phyloP scores from a whole-genome alignment of 2,329 filamentous ascomycete genomes.

The Colletotrichum shisoi region DNA sequence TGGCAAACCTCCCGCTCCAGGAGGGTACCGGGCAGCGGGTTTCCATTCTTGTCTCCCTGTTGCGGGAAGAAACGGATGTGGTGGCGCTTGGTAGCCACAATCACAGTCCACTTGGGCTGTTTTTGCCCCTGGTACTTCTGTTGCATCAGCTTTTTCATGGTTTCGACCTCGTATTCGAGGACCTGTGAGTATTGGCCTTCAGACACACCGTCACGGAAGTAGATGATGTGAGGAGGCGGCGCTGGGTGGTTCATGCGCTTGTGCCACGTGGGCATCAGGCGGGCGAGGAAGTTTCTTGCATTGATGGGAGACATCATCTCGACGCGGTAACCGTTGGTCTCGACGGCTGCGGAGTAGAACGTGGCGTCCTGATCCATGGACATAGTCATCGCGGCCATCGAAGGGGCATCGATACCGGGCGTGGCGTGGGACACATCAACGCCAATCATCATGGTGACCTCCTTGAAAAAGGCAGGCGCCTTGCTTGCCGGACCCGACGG shows the following conservation, averaged over 20 bases:
- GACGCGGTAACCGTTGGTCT: constrained; percentile 82
- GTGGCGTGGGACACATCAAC: constrained; percentile 88
- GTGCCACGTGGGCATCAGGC: constrained; percentile 71
- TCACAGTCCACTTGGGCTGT: constrained; percentile 76
- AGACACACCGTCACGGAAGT: constrained; percentile 91
- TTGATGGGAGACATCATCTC: constrained; percentile 80
- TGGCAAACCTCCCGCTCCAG: constrained; percentile 91
- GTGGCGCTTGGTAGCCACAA: constrained; percentile 92
- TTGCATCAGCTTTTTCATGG: constrained; percentile 70
- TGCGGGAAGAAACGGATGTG: constrained; percentile 85
- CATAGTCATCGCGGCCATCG: constrained; percentile 87
- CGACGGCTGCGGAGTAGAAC: constrained; percentile 79
- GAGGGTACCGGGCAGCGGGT: constrained; percentile 84
- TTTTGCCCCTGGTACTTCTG: constrained; percentile 45
- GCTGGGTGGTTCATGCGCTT: constrained; percentile 55
- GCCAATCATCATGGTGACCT: constrained; percentile 70
- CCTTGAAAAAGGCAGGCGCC: constrained; percentile 51
- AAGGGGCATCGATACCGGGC: constrained; percentile 71
- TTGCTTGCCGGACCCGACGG: constrained; percentile 35
- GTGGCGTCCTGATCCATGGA: constrained; percentile 75
- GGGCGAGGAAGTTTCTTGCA: constrained; percentile 70
- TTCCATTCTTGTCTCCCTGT: constrained; percentile 76
- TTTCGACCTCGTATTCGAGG: constrained; percentile 75
- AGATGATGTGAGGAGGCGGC: constrained; percentile 78
- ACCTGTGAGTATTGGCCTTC: constrained; percentile 86